A percentile compares a stretch with the other conserved stretches of the same genome.
Evolutionary conservation across 306 rosid species (phyloP).

Genomic region (Neltuma alba): DNA sequence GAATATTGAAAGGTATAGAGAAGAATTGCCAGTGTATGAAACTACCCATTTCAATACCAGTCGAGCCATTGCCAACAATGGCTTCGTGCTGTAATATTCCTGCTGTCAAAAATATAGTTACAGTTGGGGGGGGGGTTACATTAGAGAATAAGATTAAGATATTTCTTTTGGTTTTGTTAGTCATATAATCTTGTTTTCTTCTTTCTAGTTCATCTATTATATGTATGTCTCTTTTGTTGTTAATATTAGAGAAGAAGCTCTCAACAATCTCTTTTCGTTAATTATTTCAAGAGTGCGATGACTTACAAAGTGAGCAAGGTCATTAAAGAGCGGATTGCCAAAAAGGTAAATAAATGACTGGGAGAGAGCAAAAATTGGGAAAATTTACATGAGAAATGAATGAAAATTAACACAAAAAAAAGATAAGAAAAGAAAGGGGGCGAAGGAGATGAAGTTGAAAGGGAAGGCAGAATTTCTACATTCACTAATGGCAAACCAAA

Average conservation of each 20-base stretch:
- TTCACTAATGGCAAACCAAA: conserved; percentile 49
- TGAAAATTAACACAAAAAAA: conserved; percentile 28
- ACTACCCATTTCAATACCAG: conserved; percentile 82
- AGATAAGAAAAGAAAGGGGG: conserved; percentile 18
- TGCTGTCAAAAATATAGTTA: not conserved
- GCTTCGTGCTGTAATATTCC: conserved; percentile 77
- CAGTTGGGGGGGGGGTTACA: conserved; percentile 48
- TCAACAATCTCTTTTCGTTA: not conserved
- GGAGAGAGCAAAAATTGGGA: conserved; percentile 5
- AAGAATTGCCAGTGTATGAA: conserved; percentile 95
- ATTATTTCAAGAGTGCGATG: not conserved
- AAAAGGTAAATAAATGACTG: no score
- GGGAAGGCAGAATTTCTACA: conserved; percentile 76
- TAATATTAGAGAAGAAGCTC: not conserved
- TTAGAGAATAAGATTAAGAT: conserved; percentile 55
- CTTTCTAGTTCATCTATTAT: not conserved
- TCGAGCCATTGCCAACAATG: conserved; percentile 83
- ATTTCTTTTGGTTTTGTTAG: conserved; percentile 31
- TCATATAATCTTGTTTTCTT: conserved; percentile 29
- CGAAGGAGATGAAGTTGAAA: conserved; percentile 46
- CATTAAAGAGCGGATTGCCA: not conserved
- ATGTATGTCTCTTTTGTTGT: conserved; percentile 9
- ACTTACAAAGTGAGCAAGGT: not conserved
- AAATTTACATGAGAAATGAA: conserved; percentile 31
- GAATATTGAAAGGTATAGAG: conserved; percentile 74